Evolutionary conservation across 192 early-diverging fungal genomes (phyloP), one percentile per base, ranked within the genome.

Genomic region (Podila epigama): DNA sequence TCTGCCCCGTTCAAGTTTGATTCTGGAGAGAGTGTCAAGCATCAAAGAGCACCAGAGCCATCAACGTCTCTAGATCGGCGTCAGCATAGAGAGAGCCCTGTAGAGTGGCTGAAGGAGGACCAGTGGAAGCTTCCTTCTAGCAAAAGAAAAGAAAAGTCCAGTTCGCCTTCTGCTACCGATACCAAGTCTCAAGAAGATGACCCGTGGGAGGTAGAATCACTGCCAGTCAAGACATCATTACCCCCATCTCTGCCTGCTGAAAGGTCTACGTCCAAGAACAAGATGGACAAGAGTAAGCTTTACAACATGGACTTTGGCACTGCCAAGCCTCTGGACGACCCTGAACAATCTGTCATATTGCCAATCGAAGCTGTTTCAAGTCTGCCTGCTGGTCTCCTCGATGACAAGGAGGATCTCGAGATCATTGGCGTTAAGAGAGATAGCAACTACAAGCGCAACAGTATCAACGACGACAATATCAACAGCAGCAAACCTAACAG

Each of bases 241-340:
- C 41, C 16, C 41, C 16, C 15, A n/a, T 0, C 13, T 4, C 15
- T 18, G 3, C 40, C 40, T 9, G 13, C 15, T 12, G 15, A 42
- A 9, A 42, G 13, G 40, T 42, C 40, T 18, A 42, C 13, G 13
- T 2, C 40, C 15, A 9, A 42, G 15, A n/a, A 42, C 41, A n/a
- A 44, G 41, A n/a, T 10, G 7, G 5, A 40, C 36, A 28, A 18
- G 37, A 7, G 15, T 36, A 15, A n/a, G 32, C 60, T 32, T 13
- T 29, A 48, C 42, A 16, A 22, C 1, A 5, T 62, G 32, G 60
- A 62, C 32, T 62, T 62, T 31, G 51, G 60, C n/a, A 62, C 44
- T 2, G 60, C 60, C 27, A 62, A 33, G 33, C 60, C 48, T 16
- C 28, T 31, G 31, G 41, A 51, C 2, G 20, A 42, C 22, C n/a